These are phyloP conservation scores for Brasilioporus rufonigricans DNA, from an alignment of 768 basidiomycete genomes.

Conservation along the genomic window DNA sequence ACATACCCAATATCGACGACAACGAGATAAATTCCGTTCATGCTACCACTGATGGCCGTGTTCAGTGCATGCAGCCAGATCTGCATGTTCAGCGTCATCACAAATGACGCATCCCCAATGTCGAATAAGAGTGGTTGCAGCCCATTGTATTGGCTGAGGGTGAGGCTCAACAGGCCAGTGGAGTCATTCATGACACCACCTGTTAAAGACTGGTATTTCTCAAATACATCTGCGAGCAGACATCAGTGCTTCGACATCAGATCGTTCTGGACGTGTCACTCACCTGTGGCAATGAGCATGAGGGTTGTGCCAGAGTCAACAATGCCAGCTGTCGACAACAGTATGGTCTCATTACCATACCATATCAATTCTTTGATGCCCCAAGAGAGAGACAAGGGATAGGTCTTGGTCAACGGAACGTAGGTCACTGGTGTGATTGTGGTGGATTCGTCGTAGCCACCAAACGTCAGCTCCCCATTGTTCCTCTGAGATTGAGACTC, in stretches of 20 bases:
- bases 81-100: background rate
- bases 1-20: background rate
- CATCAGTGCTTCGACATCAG: background rate
- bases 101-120: background rate
- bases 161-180: background rate
- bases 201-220: background rate
- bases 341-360: too few species aligned
- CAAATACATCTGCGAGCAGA: background rate
- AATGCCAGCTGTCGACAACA: too few species aligned
- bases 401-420: slow-evolving; percentile 11
- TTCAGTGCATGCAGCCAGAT: slow-evolving; percentile 1
- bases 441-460: too few species aligned
- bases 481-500: slow-evolving; percentile 25
- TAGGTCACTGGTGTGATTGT: too few species aligned
- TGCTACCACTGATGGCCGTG: background rate
- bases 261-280: background rate
- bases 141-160: background rate
- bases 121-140: too few species aligned
- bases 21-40: background rate
- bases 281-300: slow-evolving; percentile 23
- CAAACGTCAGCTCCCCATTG: too few species aligned
- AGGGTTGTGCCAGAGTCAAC: too few species aligned
- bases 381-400: slow-evolving; percentile 27
- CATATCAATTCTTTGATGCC: slow-evolving; percentile 31
- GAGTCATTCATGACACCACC: background rate